Base-by-base conservation (phyloP, 2,329 filamentous ascomycete genomes). In the Phialophora macrospora region DNA sequence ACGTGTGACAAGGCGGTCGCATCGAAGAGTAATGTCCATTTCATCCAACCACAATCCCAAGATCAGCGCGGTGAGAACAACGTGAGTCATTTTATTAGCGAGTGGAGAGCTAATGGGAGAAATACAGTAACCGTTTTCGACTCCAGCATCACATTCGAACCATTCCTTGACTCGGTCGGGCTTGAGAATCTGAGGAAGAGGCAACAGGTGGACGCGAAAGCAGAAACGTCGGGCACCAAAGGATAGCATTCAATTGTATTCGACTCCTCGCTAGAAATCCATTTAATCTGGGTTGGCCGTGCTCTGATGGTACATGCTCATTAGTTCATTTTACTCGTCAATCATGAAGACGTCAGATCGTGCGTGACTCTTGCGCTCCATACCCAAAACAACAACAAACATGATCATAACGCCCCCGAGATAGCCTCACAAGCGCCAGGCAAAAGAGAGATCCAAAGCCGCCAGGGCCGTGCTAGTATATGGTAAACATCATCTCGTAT, bases 101-200 rank as follows among this genome's bases (percentile, higher is more conserved):
- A 52, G 62, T 55, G 12, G 38, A 57, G 30, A 48, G 56, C 62
- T 63, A 63, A 61, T 38, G 9, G 12, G 12, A 41, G 12, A 26
- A 12, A 20, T 41, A n/a, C 54, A 73, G 72, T 73, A 24, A 72
- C 74, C n/a, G 74, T 78, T 52, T 73, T 77, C 58, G 71, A 78
- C 55, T 76, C 77, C 17, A 75, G 74, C 26, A 63, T 64, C 7
- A 64, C 73, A 22, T 72, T 76, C 38, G 77, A 79, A 66, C 78
- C 77, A 24, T 80, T 80, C 60, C 71, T 80, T 8, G 77, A 80
- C 64, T 75, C 77, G 7, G 71, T 68, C 5, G 55, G 70, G 9
- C 75, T 78, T 70, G 75, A 76, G 63, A 72, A 65, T 12, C 73
- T 78, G 55, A 62, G 74, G 28, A 74, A 72, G 67, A 63, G 65